A percentile compares a stretch with the other conserved stretches of the same genome.
phyloP scores from a whole-genome alignment of 441 rosid genomes.

The Euphorbia celastroides region DNA sequence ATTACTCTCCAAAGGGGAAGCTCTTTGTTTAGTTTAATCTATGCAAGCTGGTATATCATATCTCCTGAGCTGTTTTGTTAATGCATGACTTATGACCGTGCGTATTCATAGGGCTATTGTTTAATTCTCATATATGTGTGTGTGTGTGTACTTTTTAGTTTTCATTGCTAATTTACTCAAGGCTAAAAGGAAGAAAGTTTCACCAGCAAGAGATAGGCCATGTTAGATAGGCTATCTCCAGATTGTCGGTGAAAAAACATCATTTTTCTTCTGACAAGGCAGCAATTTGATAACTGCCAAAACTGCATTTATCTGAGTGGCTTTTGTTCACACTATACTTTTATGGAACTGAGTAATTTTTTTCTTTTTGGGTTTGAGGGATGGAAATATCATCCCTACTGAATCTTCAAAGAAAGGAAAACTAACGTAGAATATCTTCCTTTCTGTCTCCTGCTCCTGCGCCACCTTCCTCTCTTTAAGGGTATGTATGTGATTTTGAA shows the following conservation, averaged over 20 bases:
- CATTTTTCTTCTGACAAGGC: neutral
- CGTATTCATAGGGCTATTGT: neutral
- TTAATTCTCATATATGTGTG: too few species aligned
- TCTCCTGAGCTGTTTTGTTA: conserved; percentile 1
- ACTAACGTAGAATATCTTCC: too few species aligned
- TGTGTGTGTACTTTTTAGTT: too few species aligned
- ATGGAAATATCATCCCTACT: too few species aligned
- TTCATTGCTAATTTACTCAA: too few species aligned
- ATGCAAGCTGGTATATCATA: neutral
- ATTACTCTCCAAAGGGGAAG: neutral
- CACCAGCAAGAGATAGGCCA: neutral
- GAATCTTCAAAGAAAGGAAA: too few species aligned
- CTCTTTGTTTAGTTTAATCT: neutral
- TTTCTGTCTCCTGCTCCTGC: too few species aligned
- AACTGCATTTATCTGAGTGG: neutral
- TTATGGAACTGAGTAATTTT: too few species aligned
- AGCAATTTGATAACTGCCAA: neutral
- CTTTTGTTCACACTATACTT: too few species aligned
- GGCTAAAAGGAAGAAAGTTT: neutral
- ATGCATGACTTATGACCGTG: neutral
- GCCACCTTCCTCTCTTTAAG: too few species aligned
- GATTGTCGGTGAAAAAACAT: neutral
- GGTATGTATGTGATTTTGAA: too few species aligned
- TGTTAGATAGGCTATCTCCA: neutral
- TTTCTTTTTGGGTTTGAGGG: too few species aligned